These are phyloP conservation scores for Kitagawia praeruptora DNA, from an alignment of 129 eudicot species.

Conservation along the genomic window DNA sequence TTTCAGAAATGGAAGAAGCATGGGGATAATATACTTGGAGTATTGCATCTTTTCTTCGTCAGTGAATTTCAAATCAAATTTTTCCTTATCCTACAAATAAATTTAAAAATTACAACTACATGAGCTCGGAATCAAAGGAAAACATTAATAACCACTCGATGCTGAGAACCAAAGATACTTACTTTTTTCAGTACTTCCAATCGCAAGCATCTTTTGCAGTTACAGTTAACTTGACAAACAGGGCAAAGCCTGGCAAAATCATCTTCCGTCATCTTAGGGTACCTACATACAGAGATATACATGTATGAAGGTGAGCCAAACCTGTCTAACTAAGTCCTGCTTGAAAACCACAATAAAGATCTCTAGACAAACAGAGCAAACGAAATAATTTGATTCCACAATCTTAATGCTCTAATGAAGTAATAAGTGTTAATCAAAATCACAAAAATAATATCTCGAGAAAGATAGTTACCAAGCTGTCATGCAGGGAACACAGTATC, in stretches of 20 bases:
- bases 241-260: constrained; percentile 73
- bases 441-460: background rate
- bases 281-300: constrained; percentile 1
- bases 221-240: constrained; percentile 68
- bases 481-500: constrained; percentile 69
- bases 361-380: background rate
- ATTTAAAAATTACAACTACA: background rate
- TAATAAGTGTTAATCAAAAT: background rate
- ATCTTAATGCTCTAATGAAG: background rate
- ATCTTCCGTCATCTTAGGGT: constrained; percentile 50
- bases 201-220: constrained; percentile 39
- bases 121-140: background rate
- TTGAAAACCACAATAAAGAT: background rate
- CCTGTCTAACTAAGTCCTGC: too few species aligned
- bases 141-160: background rate
- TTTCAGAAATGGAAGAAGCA: constrained; percentile 57
- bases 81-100: constrained; percentile 26
- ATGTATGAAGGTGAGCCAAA: background rate
- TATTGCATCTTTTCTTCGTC: constrained; percentile 33
- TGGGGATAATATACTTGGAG: constrained; percentile 42
- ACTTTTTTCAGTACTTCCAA: constrained; percentile 36
- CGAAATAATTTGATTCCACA: background rate
- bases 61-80: constrained; percentile 16
- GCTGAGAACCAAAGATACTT: constrained; percentile 3
- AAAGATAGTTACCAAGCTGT: constrained; percentile 31